These are phyloP conservation scores for Neurospora sp. DNA, from an alignment of 2,329 filamentous ascomycete genomes.

Conservation along the genomic window DNA sequence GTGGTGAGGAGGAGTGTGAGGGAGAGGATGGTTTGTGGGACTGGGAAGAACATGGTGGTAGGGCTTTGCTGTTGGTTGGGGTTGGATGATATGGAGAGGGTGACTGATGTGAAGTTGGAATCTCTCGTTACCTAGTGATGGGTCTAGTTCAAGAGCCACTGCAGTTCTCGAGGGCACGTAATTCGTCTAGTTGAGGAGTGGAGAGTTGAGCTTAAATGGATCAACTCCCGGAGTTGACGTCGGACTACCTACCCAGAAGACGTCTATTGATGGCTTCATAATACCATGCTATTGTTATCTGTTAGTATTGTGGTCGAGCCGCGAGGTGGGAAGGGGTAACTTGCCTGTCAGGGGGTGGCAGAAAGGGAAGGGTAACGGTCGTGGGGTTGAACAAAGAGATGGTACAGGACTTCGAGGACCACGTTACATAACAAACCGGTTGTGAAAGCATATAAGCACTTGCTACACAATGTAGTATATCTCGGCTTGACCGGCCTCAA, in stretches of 20 bases:
- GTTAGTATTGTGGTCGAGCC: not conserved
- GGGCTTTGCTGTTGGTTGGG: too few relatives aligned
- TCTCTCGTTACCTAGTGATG: too few relatives aligned
- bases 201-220: not conserved
- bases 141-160: too few relatives aligned
- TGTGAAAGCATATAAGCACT: too few relatives aligned
- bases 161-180: too few relatives aligned
- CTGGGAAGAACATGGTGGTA: too few relatives aligned
- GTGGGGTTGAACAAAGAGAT: not conserved
- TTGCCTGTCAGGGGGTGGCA: not conserved
- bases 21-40: too few relatives aligned
- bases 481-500: not conserved
- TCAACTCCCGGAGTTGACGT: accelerated
- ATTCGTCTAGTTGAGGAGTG: too few relatives aligned
- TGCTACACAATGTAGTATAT: not conserved
- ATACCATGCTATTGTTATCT: not conserved
- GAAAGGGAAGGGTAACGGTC: not conserved
- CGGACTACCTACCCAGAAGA: not conserved
- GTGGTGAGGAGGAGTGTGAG: not conserved
- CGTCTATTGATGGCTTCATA: not conserved
- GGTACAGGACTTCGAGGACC: too few relatives aligned
- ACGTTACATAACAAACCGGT: too few relatives aligned
- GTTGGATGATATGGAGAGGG: too few relatives aligned
- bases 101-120: too few relatives aligned
- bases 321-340: not conserved